phyloP scores from a whole-genome alignment of 2,329 filamentous ascomycete species.

The Beauveria rudraprayagi region DNA sequence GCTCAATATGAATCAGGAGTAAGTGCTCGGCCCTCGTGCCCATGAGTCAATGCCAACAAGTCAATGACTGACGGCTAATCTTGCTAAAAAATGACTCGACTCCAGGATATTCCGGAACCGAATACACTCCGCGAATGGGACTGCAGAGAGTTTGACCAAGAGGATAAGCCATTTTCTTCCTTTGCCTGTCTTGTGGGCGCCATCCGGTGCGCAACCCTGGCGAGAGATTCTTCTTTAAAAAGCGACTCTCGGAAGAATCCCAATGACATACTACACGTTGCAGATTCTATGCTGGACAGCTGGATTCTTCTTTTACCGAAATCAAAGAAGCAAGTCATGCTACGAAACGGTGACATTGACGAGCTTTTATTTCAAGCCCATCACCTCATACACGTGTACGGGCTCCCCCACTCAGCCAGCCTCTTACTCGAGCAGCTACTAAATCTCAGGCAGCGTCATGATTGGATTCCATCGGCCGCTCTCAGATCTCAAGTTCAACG shows the following conservation, averaged over 20 bases:
- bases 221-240: constrained; percentile 20
- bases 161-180: constrained; percentile 51
- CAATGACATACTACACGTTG: constrained; percentile 22
- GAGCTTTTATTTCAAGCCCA: constrained; percentile 24
- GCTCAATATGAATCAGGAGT: constrained; percentile 39
- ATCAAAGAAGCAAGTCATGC: constrained; percentile 24
- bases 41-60: too few species aligned
- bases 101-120: constrained; percentile 18
- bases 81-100: not conserved
- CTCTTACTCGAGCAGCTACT: too few species aligned
- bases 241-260: constrained; percentile 18
- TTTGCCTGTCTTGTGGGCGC: constrained; percentile 61
- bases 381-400: constrained; percentile 19
- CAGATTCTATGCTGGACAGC: constrained; percentile 29
- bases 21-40: constrained; percentile 13
- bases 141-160: constrained; percentile 48
- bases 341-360: constrained; percentile 20
- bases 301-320: constrained; percentile 31
- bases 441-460: constrained; percentile 20
- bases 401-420: too few species aligned
- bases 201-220: constrained; percentile 30
- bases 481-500: constrained; percentile 30
- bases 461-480: constrained; percentile 31
- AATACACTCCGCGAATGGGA: constrained; percentile 53
- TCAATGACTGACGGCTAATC: not conserved